Base-by-base conservation (phyloP, 2,329 filamentous ascomycete genomes). In the Furcasterigmium furcatum region DNA sequence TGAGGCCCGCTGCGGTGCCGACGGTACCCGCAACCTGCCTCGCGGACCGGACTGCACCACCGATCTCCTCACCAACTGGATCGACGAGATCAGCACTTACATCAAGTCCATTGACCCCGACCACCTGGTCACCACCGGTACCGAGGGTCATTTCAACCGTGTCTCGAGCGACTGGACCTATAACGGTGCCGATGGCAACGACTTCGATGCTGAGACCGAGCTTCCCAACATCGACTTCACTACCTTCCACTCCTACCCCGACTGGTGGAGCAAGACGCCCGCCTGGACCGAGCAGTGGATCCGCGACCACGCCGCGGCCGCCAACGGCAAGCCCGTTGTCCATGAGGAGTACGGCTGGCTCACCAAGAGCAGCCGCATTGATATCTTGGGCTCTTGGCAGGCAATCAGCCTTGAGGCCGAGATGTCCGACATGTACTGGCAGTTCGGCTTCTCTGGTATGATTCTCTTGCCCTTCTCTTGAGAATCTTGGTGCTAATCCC, bases 311-410 rank as follows among this genome's bases (percentile, higher is more conserved):
- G 75, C 71, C 0, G 65, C 61, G 0, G 64, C 72, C 0, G 58
- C 57, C 22, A 65, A 62, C 5, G 64, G 65, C 20, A 80, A 80
- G 63, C 77, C 77, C 0, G 74, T 80, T 12, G 68, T 79, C 7
- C 72, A 77, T 43, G 76, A 79, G 57, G 76, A 79, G 61, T 79
- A 79, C 52, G 72, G 74, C 9, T 79, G 74, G 74, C 54, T 80
- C 46, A 76, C 73, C 1, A 61, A 69, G 72, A 71, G 35, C 68
- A 73, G 72, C 1, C 57, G 77, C 1, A 43, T 67, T 1, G 66
- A 72, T 42, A 74, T 73, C 1, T 48, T 78, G 2, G 65, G 68
- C 10, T 59, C 63, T 25, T 80, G 76, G 76, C 77, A 80, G 58
- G 61, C 64, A 20, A 74, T 74, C 5, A 65, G 61, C 13, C 51